Base-by-base conservation (phyloP, 306 rosid species). In the Acacia acuminata region DNA sequence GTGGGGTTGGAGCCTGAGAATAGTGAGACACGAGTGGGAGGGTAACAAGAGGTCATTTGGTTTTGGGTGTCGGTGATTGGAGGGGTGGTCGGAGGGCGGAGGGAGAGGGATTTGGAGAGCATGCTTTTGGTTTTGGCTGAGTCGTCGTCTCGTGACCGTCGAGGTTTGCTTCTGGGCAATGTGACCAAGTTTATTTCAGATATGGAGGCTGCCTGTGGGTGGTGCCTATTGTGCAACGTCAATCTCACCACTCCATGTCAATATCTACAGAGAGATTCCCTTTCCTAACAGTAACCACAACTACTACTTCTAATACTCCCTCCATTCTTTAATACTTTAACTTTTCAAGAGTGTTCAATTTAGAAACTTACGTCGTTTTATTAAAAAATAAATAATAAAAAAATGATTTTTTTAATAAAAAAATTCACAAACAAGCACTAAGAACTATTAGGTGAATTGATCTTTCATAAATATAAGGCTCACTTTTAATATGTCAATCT, bases 21-120 rank as follows among this genome's bases (percentile, higher is more conserved):
- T 4, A 50, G 30, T 8, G 75, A 12, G 4, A 40, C 10, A 69
- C 43, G 7, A 17, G 66, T 50, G 65, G 25, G 65, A 47, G 71
- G 43, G 79, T 12, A 17, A n/a, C 12, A 12, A 64, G 87, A 69
- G 27, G 68, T 73, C 30, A 24, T 67, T 71, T 82, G 79, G 71
- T 36, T 67, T 71, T 82, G 79, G 71, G 4, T 75, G 76, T 34
- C 69, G 60, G 79, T 32, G 19, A 38, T 56, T 55, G 86, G 44
- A 77, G 42, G 69, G 53, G 80, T 67, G 70, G 60, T 38, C 32
- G 77, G 72, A 66, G 72, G 79, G 83, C 75, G 66, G 70, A 82
- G 81, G 88, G 66, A 71, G 56, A 86, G 79, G 76, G 47, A 75
- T 73, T 82, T 85, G 81, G 86, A 80, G 66, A 69, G 78, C 93